phyloP scores from a whole-genome alignment of 1,284 basidiomycete species.

The Leccinum angustisporum region DNA sequence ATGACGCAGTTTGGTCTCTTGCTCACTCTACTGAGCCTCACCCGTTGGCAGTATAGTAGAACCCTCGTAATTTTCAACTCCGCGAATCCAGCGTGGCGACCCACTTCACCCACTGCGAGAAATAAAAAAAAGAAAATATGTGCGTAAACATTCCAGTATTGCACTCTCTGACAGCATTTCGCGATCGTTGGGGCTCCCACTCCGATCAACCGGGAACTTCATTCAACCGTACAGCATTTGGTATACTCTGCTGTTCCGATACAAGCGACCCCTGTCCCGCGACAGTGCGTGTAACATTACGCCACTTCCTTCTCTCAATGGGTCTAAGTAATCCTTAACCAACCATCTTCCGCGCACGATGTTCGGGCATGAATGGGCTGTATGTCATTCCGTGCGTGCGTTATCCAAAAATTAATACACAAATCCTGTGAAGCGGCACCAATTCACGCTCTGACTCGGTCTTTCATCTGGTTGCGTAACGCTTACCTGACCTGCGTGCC shows the following conservation, averaged over 20 bases:
- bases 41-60: background rate
- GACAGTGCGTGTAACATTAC: constrained; percentile 10
- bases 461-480: constrained; percentile 4
- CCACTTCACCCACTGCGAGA: background rate
- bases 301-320: constrained; percentile 3
- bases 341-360: constrained; percentile 16
- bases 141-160: constrained; percentile 19
- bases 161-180: background rate
- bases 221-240: constrained; percentile 6
- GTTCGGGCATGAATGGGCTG: constrained; percentile 26
- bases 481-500: constrained; percentile 20
- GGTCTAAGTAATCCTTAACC: background rate
- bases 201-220: constrained; percentile 16
- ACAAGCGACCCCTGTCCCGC: background rate
- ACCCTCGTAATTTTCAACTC: constrained; percentile 23
- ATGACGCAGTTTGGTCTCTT: constrained; percentile 12
- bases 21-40: background rate
- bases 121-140: background rate
- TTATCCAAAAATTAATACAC: constrained; percentile 27
- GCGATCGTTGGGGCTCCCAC: constrained; percentile 10
- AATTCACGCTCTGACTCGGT: constrained; percentile 1
- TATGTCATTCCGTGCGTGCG: constrained; percentile 8
- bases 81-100: constrained; percentile 32
- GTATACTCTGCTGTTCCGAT: background rate
- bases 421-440: constrained; percentile 11